Base-by-base conservation (phyloP, 163 green algal genomes). In the Trebouxiophyceae sp. region DNA sequence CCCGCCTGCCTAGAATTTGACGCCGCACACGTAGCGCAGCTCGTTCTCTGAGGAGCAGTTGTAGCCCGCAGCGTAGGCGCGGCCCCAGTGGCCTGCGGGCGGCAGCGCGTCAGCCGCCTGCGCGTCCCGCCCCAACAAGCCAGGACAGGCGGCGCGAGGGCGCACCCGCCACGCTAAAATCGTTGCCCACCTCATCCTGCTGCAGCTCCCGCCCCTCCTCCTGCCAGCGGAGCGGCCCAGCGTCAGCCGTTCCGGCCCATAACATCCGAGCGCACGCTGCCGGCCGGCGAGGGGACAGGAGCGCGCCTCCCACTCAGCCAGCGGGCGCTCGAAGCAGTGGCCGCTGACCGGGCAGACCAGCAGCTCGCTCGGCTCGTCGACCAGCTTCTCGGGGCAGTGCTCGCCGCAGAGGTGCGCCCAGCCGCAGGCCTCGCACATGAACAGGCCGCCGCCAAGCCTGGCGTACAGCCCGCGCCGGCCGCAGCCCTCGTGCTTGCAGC, bases 291-390 rank as follows among this genome's bases (percentile, higher is more conserved):
- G 1, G 2, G 34, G 27, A 2, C 1, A 55, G 23, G 24, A 26
- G 57, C 57, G 23, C n/a, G 39, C 47, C 33, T 56, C 64, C 54
- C 57, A 62, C 22, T 63, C 54, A 2, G 28, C 34, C 31, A 72
- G 24, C 66, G 66, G 60, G 3, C 58, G 30, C 2, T 47, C 44
- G 26, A 65, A 67, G 45, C 45, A 66, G 26, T 34, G 34, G 2
- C 66, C 66, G 33, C 55, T 66, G 57, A 72, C 63, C 6, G 66
- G 66, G 58, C 66, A 72, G n/a, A 72, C 66, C 4, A 33, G 58
- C 32, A 62, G 24, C 19, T 57, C 57, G 8, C 45, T 61, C 6
- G 7, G 33, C 6, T 4, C 22, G 27, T 66, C 45, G 24, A 66
- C 34, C 4, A 66, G n/a, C 1, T 46, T 32, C 33, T 66, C 66